Conservation (phyloP, 306 rosid genomes). For the Rubus idaeus region DNA sequence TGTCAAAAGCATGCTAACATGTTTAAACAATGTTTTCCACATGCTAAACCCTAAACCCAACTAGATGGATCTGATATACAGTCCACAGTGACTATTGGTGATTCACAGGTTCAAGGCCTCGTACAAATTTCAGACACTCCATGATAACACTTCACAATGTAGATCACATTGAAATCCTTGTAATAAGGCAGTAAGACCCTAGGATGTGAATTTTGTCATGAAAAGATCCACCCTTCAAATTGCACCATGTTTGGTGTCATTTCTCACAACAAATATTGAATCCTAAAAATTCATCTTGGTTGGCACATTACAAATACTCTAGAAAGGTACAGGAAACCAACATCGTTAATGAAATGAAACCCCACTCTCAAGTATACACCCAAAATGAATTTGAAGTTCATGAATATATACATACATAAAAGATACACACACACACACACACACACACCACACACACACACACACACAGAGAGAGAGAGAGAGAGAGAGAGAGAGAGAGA, state of each 20-base stretch:
- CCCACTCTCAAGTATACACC: not conserved
- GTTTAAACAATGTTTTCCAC: not conserved
- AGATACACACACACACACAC: no score
- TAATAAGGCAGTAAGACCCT: not conserved
- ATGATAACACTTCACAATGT: not conserved
- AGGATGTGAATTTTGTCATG: not conserved
- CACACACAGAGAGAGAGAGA: no score
- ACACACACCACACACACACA: no score
- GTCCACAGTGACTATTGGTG: constrained; percentile 5
- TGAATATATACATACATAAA: not conserved
- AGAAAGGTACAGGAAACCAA: constrained; percentile 10
- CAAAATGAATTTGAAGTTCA: not conserved
- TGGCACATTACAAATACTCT: not conserved
- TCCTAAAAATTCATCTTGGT: not conserved
- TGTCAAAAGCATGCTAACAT: not conserved
- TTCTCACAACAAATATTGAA: not conserved
- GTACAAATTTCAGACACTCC: not conserved
- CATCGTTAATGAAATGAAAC: not conserved
- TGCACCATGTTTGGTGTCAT: not conserved
- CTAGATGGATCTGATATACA: not conserved
- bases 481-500: no score
- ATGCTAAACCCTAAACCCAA: not conserved
- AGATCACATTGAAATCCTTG: not conserved
- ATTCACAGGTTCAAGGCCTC: constrained; percentile 2
- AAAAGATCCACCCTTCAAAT: not conserved